Evolutionary conservation across 441 rosid species (phyloP).

Genomic region (Euphorbia celastroides): DNA sequence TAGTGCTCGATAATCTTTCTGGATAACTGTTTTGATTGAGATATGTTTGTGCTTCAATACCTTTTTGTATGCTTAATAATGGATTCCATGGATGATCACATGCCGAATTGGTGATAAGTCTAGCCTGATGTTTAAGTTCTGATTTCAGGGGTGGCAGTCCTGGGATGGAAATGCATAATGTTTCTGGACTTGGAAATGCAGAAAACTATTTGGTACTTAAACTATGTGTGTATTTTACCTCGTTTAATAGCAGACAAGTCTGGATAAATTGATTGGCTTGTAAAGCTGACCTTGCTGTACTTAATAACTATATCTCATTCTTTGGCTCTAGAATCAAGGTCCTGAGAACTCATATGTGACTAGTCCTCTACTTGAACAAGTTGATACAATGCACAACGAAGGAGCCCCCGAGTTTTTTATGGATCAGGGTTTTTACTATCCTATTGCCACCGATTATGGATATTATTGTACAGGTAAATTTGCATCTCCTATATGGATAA

Average conservation of each 20-base stretch:
- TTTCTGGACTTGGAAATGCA: constrained; percentile 30
- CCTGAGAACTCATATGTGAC: constrained; percentile 34
- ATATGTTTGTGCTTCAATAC: no score
- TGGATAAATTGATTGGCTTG: neutral
- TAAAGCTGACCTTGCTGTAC: constrained; percentile 12
- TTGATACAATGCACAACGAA: constrained; percentile 63
- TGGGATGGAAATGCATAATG: constrained; percentile 38
- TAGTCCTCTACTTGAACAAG: constrained; percentile 37
- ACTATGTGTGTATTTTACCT: neutral
- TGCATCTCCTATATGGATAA: constrained; percentile 6
- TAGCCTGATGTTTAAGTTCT: neutral
- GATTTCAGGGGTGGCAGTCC: constrained; percentile 30
- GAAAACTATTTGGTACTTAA: constrained; percentile 30
- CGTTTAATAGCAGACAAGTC: neutral
- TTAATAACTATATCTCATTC: neutral
- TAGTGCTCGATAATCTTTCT: neutral
- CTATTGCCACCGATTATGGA: constrained; percentile 63
- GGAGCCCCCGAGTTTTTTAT: constrained; percentile 64
- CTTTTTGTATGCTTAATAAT: neutral
- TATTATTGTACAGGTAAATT: constrained; percentile 86
- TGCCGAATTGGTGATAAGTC: neutral
- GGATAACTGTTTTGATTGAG: no score
- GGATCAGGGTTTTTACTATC: constrained; percentile 78
- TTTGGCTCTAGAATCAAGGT: constrained; percentile 35
- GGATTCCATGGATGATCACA: neutral